Base-by-base conservation (phyloP, 2,329 filamentous ascomycete species). In the Orbilia quercus region DNA sequence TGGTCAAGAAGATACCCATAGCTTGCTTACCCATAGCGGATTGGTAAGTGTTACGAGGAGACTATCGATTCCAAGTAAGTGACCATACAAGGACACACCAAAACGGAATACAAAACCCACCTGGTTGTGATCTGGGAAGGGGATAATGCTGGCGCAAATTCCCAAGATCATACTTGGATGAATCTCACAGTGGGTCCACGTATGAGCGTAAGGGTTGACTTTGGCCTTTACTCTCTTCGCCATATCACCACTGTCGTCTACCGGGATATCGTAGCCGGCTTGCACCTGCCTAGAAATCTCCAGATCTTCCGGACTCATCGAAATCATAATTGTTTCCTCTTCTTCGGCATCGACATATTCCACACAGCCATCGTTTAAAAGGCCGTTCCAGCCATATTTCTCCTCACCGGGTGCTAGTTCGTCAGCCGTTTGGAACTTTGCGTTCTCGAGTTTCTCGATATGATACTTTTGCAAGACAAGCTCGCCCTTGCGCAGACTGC, bases 21-120 rank as follows among this genome's bases (percentile, higher is more conserved):
- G 95, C 95, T 86, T 99, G 95, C 83, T 99, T 99, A 84, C 96
- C 95, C 95, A 99, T 99, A 80, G 95, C 95, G 78, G 94, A 97
- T 83, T 98, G 94, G 82, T 97, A 99, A 2, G 94, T 98, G 80
- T 99, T 99, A 90, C 95, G 90, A 76, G 95, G 95, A 75, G 94
- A 98, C 87, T 96, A 79, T 45, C 20, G 36, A 16, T 38, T 18
- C 7, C 51, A 50, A 38, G 77, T 84, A 79, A 84, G 80, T 75
- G 77, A 55, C 2, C 45, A 75, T 64, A 47, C 28, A 7, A 38
- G 47, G 31, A 50, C 12, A 50, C 12, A 54, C 14, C 7, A 40
- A 14, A 20, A 25, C 36, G 7, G 5, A 54, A 23, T 23, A 9
- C 7, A 40, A 7, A 51, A 79, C 84, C 78, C 84, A 89, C 87